These are phyloP conservation scores for Delonix regia DNA, from an alignment of 306 rosid species.

Conservation along the genomic window DNA sequence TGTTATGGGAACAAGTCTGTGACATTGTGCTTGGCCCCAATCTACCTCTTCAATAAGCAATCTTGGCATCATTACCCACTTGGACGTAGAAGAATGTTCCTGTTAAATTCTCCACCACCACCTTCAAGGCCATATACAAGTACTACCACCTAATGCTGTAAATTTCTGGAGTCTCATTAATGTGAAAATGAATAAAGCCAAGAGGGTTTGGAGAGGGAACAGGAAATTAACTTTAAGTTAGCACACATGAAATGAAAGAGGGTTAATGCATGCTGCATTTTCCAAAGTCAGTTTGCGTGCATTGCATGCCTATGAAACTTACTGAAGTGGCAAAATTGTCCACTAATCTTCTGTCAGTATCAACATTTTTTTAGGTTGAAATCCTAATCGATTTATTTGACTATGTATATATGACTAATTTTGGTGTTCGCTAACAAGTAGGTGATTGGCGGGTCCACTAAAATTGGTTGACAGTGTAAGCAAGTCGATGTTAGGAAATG, in stretches of 20 bases:
- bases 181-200: neutral
- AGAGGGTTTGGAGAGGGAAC: neutral
- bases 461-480: neutral
- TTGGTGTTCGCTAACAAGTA: neutral
- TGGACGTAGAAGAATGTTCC: conserved; percentile 51
- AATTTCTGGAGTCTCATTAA: neutral
- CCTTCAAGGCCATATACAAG: conserved; percentile 33
- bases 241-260: conserved; percentile 26
- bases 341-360: neutral
- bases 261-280: conserved; percentile 42
- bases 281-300: conserved; percentile 4
- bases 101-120: conserved; percentile 55
- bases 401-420: neutral
- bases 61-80: conserved; percentile 48
- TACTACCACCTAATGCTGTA: neutral
- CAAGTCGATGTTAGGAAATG: neutral
- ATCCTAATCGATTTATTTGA: neutral
- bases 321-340: neutral
- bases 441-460: neutral
- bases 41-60: conserved; percentile 51
- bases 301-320: neutral
- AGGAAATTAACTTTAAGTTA: neutral
- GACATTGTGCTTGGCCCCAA: conserved; percentile 50
- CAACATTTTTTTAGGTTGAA: no score
- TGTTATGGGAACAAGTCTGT: no score